Evolutionary conservation across 208 protist species (phyloP).

Genomic region (Blastocrithidia nonstop): DNA sequence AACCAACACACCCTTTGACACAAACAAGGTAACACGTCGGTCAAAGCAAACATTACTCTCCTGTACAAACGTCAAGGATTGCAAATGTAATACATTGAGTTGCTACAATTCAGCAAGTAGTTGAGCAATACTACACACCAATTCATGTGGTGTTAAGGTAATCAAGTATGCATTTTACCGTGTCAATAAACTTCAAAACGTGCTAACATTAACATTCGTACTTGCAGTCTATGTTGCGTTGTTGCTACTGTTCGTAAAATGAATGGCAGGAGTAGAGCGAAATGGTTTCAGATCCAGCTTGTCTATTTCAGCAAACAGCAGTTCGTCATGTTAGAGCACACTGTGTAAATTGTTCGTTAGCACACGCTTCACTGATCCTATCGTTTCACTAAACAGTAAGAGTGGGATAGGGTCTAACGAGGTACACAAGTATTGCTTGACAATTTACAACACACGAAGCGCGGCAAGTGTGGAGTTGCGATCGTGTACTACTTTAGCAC

Average conservation of each 20-base stretch:
- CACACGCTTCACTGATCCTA: conserved; percentile 54
- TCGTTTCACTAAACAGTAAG: conserved; percentile 52
- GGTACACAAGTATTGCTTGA: conserved; percentile 65
- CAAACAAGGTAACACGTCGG: conserved; percentile 11
- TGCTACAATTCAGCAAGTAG: conserved; percentile 42
- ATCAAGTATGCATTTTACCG: conserved; percentile 21
- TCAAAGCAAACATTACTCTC: conserved; percentile 15
- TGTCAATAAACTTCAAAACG: conserved; percentile 12
- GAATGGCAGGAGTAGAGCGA: conserved; percentile 6
- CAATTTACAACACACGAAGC: conserved; percentile 47
- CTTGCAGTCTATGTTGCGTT: no score
- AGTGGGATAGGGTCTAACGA: conserved; percentile 66
- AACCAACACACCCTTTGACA: conserved; percentile 10
- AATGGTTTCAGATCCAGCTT: conserved; percentile 23
- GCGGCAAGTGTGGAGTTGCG: conserved; percentile 36
- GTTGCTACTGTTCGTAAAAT: conserved; percentile 2
- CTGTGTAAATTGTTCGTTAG: conserved; percentile 31
- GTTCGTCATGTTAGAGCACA: conserved; percentile 39
- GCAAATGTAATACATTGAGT: conserved; percentile 60
- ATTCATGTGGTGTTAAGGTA: conserved; percentile 41
- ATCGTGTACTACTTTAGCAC: conserved; percentile 29
- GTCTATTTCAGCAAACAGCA: conserved; percentile 21
- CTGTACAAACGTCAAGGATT: conserved; percentile 16
- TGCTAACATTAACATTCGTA: conserved; percentile 4
- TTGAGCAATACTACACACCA: conserved; percentile 27